Conservation (phyloP, 2,329 filamentous ascomycete species). For the Penicillium digitatum region DNA sequence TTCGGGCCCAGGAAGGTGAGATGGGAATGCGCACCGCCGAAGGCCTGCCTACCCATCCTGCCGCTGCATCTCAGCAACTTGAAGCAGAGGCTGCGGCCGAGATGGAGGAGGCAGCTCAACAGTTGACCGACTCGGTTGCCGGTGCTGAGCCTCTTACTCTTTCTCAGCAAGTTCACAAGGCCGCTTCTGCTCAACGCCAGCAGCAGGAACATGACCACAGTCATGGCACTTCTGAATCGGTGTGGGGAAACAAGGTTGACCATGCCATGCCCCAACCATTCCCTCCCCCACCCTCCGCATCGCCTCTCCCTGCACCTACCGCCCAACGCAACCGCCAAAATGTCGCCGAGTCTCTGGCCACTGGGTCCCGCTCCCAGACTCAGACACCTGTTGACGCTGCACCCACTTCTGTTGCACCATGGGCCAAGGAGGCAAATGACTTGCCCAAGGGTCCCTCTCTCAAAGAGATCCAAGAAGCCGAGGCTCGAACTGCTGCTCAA, state of each 20-base stretch:
- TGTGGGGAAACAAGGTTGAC: constrained; percentile 57
- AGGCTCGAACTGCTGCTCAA: constrained; percentile 88
- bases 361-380: constrained; percentile 66
- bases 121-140: constrained; percentile 17
- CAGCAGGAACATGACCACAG: constrained; percentile 36
- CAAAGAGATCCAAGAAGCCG: constrained; percentile 93
- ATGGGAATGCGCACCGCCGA: constrained; percentile 37
- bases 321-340: constrained; percentile 81
- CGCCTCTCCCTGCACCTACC: constrained; percentile 80
- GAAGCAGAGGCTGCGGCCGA: constrained; percentile 24
- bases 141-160: constrained; percentile 60
- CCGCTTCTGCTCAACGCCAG: constrained; percentile 46
- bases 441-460: constrained; percentile 80
- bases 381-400: constrained; percentile 67
- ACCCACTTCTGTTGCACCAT: constrained; percentile 79
- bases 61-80: constrained; percentile 28
- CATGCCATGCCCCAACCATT: constrained; percentile 64
- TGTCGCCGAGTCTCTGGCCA: constrained; percentile 68
- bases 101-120: constrained; percentile 24
- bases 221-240: constrained; percentile 46
- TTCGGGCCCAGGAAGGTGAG: constrained; percentile 68
- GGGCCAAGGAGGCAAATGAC: constrained; percentile 79
- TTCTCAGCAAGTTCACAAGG: constrained; percentile 80
- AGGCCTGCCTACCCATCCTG: constrained; percentile 41
- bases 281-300: constrained; percentile 69